phyloP scores from a whole-genome alignment of 2,329 filamentous ascomycete species.

The Phyllosticta citriasiana region DNA sequence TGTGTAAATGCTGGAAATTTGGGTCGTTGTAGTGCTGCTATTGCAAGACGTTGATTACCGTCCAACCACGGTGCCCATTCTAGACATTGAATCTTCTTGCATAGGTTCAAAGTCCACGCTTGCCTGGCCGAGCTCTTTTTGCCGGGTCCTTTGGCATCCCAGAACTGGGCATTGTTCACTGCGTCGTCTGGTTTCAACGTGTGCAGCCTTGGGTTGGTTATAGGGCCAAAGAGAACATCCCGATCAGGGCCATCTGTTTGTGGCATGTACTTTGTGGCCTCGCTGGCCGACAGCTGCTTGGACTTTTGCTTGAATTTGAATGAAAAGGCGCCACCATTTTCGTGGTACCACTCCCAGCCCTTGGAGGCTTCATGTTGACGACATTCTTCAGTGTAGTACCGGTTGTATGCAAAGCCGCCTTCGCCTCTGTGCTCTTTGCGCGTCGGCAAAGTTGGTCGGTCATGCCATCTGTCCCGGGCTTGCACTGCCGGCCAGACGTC shows the following conservation, averaged over 20 bases:
- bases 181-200: conserved; percentile 32
- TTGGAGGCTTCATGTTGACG: conserved; percentile 35
- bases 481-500: conserved; percentile 40
- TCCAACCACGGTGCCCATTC: conserved; percentile 34
- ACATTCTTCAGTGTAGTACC: conserved; percentile 33
- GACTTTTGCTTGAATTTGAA: conserved; percentile 36
- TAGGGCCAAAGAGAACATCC: conserved; percentile 42
- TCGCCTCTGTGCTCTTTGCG: conserved; percentile 24
- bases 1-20: conserved; percentile 23
- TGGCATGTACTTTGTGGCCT: conserved; percentile 35
- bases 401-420: conserved; percentile 33
- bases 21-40: conserved; percentile 27
- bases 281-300: conserved; percentile 24
- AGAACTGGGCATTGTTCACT: conserved; percentile 38
- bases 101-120: conserved; percentile 49
- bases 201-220: conserved; percentile 34
- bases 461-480: conserved; percentile 42
- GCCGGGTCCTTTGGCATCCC: conserved; percentile 19
- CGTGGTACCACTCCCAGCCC: conserved; percentile 46
- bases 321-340: conserved; percentile 26
- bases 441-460: conserved; percentile 43
- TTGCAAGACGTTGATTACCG: conserved; percentile 44
- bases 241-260: conserved; percentile 16
- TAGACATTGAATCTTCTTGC: conserved; percentile 41
- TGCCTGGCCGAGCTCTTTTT: conserved; percentile 13